Conservation (phyloP, 768 basidiomycete genomes). For the Mycena olivaceomarginata region DNA sequence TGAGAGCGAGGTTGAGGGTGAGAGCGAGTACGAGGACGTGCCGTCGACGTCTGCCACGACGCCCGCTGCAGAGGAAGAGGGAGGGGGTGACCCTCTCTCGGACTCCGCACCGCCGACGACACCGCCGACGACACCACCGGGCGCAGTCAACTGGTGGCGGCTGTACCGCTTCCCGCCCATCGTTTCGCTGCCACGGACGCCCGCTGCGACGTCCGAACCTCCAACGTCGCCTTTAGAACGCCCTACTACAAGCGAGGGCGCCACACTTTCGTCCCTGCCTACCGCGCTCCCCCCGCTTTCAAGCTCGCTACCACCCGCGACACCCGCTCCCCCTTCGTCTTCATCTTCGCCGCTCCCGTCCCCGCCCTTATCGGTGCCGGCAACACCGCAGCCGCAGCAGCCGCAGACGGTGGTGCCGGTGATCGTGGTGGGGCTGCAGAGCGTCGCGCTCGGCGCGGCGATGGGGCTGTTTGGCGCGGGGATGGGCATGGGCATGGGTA, state of each 20-base stretch:
- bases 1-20: constrained; percentile 33
- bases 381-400: neutral
- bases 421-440: constrained; percentile 89
- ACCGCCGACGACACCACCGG: neutral
- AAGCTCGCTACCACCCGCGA: no score
- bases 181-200: constrained; percentile 1
- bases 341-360: neutral
- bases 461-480: constrained; percentile 42
- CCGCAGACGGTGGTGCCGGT: constrained; percentile 82
- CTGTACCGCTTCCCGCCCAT: constrained; percentile 89
- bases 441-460: constrained; percentile 59
- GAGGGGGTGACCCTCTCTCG: neutral
- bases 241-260: no score
- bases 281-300: no score
- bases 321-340: neutral
- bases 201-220: neutral
- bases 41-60: neutral
- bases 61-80: neutral
- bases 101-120: neutral
- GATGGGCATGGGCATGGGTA: neutral
- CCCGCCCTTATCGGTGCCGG: neutral
- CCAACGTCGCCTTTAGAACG: neutral
- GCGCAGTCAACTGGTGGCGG: constrained; percentile 87
- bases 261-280: no score
- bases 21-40: constrained; percentile 37